phyloP scores from a whole-genome alignment of 179 eudicot genomes.

The Spergularia azorica region DNA sequence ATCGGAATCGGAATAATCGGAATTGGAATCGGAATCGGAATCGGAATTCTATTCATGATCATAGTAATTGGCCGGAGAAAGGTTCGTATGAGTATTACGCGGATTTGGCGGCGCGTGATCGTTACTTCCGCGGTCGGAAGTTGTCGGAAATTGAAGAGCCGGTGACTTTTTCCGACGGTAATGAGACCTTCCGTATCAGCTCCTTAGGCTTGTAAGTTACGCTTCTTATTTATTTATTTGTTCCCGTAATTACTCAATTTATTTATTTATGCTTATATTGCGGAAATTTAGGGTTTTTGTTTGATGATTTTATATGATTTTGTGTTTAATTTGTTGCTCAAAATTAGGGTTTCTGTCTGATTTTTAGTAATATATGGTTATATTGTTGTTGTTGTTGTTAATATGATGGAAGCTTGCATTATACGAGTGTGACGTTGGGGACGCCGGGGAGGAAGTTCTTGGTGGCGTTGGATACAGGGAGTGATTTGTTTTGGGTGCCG shows the following conservation, averaged over 20 bases:
- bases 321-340: too few relatives aligned
- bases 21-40: too few relatives aligned
- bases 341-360: not conserved
- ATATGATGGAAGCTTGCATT: constrained; percentile 64
- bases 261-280: not conserved
- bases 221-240: not conserved
- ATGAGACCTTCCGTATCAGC: constrained; percentile 49
- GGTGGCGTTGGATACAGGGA: constrained; percentile 91
- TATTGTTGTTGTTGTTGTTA: not conserved
- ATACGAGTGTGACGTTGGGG: constrained; percentile 74
- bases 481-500: constrained; percentile 89
- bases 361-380: not conserved
- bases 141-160: constrained; percentile 39
- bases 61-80: constrained; percentile 59
- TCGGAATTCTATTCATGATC: not conserved
- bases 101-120: constrained; percentile 77
- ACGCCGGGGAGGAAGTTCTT: constrained; percentile 67
- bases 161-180: constrained; percentile 56
- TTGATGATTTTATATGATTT: not conserved
- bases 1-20: not conserved
- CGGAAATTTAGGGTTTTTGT: not conserved
- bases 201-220: constrained; percentile 64
- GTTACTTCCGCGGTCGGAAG: constrained; percentile 42
- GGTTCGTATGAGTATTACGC: constrained; percentile 65
- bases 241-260: too few relatives aligned